Evolutionary conservation across 805 yeast genomes (phyloP).

Genomic region (Myxozyma nipponensis): DNA sequence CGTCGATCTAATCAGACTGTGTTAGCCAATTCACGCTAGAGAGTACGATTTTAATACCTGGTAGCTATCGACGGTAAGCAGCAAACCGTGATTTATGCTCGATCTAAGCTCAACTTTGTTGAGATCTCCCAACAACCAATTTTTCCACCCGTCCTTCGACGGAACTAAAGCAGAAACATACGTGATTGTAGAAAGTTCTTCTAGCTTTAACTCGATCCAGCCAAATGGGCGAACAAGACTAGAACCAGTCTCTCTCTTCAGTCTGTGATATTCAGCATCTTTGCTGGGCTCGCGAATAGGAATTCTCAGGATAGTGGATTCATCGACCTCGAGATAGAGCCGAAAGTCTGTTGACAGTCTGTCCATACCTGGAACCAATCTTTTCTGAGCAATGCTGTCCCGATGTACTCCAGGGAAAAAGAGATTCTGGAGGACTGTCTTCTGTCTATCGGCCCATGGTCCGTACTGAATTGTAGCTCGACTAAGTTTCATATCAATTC

Average conservation of each 20-base stretch:
- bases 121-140: slow-evolving; percentile 46
- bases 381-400: slow-evolving; percentile 48
- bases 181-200: slow-evolving; percentile 49
- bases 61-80: slow-evolving; percentile 54
- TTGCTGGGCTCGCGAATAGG: slow-evolving; percentile 86
- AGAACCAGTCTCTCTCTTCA: slow-evolving; percentile 34
- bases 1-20: slow-evolving; percentile 46
- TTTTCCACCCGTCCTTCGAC: slow-evolving; percentile 53
- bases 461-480: slow-evolving; percentile 77
- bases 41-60: neutral
- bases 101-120: slow-evolving; percentile 62
- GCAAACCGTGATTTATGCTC: slow-evolving; percentile 82
- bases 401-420: slow-evolving; percentile 65
- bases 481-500: slow-evolving; percentile 55
- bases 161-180: slow-evolving; percentile 52
- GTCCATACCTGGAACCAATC: slow-evolving; percentile 46
- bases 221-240: slow-evolving; percentile 69
- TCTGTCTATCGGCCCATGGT: slow-evolving; percentile 92
- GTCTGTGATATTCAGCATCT: slow-evolving; percentile 47
- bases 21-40: neutral
- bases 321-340: slow-evolving; percentile 53
- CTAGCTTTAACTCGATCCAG: slow-evolving; percentile 77
- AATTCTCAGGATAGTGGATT: slow-evolving; percentile 64
- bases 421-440: slow-evolving; percentile 58
- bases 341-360: slow-evolving; percentile 59